phyloP scores from a whole-genome alignment of 2,329 filamentous ascomycete species.

The Arthrobotrys pseudoclavata region DNA sequence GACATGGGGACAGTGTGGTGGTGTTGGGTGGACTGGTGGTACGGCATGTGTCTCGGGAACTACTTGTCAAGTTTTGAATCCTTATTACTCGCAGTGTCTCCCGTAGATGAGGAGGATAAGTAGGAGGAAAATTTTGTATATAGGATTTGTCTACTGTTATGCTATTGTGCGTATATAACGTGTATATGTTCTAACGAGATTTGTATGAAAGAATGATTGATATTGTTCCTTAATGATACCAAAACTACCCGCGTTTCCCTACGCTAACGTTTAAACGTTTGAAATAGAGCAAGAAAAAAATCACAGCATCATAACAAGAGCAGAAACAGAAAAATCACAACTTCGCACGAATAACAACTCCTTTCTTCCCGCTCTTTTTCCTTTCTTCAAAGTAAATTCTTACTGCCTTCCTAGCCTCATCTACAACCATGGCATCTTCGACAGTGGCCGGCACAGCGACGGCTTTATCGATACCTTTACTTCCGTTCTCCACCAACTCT shows the following conservation, averaged over 20 bases:
- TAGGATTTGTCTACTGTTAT: constrained; percentile 1
- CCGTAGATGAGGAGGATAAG: constrained; percentile 2
- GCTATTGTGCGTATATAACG: not conserved
- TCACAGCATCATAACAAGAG: not conserved
- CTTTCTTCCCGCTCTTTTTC: constrained; percentile 61
- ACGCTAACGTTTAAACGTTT: constrained; percentile 4
- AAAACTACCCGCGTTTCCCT: not conserved
- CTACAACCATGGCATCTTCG: constrained; percentile 81
- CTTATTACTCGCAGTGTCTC: constrained; percentile 63
- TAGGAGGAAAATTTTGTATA: constrained; percentile 2
- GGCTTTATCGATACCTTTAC: constrained; percentile 77
- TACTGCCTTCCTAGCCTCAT: constrained; percentile 78
- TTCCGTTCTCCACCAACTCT: constrained; percentile 86
- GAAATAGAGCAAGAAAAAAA: not conserved
- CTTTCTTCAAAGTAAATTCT: constrained; percentile 78
- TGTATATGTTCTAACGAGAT: constrained; percentile 5
- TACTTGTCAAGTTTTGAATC: constrained; percentile 60
- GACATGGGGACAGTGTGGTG: constrained; percentile 63
- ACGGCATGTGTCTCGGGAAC: constrained; percentile 61
- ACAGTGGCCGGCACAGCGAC: constrained; percentile 86
- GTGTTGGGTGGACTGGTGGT: constrained; percentile 60
- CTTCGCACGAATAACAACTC: constrained; percentile 66
- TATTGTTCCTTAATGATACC: not conserved
- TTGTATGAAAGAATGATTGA: not conserved
- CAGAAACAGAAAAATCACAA: constrained; percentile 64